These are phyloP conservation scores for Pseudocohnilembus persalinus DNA, from an alignment of 169 alveolate species.

Conservation along the genomic window DNA sequence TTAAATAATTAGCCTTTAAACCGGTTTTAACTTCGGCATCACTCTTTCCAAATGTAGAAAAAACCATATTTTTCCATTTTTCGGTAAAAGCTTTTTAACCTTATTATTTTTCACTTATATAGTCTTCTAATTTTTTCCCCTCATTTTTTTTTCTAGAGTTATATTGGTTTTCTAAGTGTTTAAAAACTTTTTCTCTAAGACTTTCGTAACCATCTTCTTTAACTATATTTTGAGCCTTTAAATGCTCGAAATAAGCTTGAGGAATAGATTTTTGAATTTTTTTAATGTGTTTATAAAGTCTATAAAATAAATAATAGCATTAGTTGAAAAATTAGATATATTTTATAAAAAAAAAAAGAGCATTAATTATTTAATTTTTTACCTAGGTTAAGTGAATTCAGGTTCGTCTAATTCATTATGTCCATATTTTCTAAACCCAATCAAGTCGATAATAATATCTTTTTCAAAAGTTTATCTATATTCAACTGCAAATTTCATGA, in stretches of 20 bases:
- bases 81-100: constrained; percentile 58
- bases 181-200: constrained; percentile 38
- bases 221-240: constrained; percentile 29
- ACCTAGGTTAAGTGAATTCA: constrained; percentile 91
- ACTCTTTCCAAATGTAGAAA: constrained; percentile 38
- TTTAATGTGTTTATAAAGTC: constrained; percentile 61
- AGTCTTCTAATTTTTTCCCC: constrained; percentile 34
- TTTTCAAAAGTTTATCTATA: constrained; percentile 86
- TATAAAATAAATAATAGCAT: too few species aligned
- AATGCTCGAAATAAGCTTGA: constrained; percentile 39
- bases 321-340: constrained; percentile 51
- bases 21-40: constrained; percentile 58
- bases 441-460: constrained; percentile 90
- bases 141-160: constrained; percentile 21
- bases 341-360: constrained; percentile 35
- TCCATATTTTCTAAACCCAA: constrained; percentile 93
- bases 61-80: constrained; percentile 64
- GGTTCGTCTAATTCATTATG: constrained; percentile 97
- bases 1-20: constrained; percentile 33
- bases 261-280: constrained; percentile 51
- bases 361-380: constrained; percentile 38
- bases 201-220: constrained; percentile 44
- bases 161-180: constrained; percentile 53
- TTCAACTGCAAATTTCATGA: constrained; percentile 88
- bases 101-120: constrained; percentile 41